Percentiles rank a stretch among this genome's conserved stretches.
Conservation (phyloP, 2,329 filamentous ascomycete species). For the Stemphylium lycopersici region DNA sequence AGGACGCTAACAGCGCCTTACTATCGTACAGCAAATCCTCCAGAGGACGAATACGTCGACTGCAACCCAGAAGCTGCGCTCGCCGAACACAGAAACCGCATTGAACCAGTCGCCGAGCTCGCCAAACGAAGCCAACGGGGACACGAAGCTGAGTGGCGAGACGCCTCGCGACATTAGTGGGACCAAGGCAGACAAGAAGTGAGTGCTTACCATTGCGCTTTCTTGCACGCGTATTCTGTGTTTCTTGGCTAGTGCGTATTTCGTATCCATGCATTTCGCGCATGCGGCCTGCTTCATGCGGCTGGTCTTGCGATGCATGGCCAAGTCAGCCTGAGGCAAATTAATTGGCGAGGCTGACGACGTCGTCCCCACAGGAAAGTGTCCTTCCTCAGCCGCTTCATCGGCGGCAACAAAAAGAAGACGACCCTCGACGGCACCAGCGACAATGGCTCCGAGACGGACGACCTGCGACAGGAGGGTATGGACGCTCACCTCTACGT, state of each 20-base stretch:
- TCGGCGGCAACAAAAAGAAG: conserved; percentile 76
- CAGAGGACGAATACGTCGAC: conserved; percentile 70
- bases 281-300: not conserved
- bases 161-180: conserved; percentile 28
- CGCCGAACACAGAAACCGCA: conserved; percentile 49
- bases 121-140: conserved; percentile 59
- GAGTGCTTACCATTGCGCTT: conserved; percentile 23
- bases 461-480: conserved; percentile 73
- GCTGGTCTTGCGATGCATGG: conserved; percentile 18
- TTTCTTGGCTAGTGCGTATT: conserved; percentile 2
- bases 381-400: conserved; percentile 89
- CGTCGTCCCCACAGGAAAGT: conserved; percentile 67
- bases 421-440: conserved; percentile 56
- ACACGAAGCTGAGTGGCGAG: conserved; percentile 39
- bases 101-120: conserved; percentile 35
- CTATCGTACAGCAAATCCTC: conserved; percentile 58
- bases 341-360: conserved; percentile 25
- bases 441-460: conserved; percentile 73
- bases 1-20: conserved; percentile 18
- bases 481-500: conserved; percentile 83
- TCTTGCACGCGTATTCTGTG: not conserved
- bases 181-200: conserved; percentile 47
- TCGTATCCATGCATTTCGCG: not conserved
- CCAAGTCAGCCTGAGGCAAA: conserved; percentile 41
- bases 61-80: conserved; percentile 63